Base-by-base conservation (phyloP, 1,284 basidiomycete species). In the Sanguinoderma infundibulare region DNA sequence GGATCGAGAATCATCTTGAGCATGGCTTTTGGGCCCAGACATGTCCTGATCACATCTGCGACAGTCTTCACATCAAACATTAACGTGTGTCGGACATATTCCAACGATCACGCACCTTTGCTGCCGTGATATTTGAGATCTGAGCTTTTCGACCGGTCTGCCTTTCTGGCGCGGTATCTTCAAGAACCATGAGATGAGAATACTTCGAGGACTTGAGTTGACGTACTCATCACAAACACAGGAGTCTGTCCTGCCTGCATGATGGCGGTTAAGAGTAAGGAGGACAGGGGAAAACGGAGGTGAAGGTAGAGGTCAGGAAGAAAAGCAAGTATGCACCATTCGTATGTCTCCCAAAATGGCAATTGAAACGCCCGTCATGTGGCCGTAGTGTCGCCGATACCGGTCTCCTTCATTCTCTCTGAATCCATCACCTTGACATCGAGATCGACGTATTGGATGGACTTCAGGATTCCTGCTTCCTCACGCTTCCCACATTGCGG, bases 1-100 rank as follows among this genome's bases (percentile, higher is more conserved):
- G 96, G 95, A 80, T 98, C 96, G 52, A 98, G 80, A 70, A 98
- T 98, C 97, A 99, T 99, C 84, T 99, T 99, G 65, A 98, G 83
- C 97, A 98, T 99, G 46, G 96, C 90, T 75, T 98, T 97, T 4
- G 97, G 97, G 6, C 98, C 97, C 35, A 98, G 79, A 86, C 97
- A 99, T 69, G 96, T 98, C 65, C 96, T 80, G 70, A 99, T 98
- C n/a, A 99, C 96, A 83, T 98, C 97, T 68, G 97, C 94, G 2
- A 99, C 97, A 17, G 96, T 98, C 94, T 96, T 52, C 20, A 17
- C 17, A 67, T 42, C 7, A 40, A 44, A 35, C 57, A 55, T 40
- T 24, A 14, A 35, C 10, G 3, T 1, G 6, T 24, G 30, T 30
- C 34, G 20, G 10, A 8, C 30, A 50, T 14, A 34, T 4, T n/a